Percentiles rank a stretch among this genome's conserved stretches.
Conservation (phyloP, 228 moss, liverwort and hornwort genomes). For the Sphagnum magellanicum region DNA sequence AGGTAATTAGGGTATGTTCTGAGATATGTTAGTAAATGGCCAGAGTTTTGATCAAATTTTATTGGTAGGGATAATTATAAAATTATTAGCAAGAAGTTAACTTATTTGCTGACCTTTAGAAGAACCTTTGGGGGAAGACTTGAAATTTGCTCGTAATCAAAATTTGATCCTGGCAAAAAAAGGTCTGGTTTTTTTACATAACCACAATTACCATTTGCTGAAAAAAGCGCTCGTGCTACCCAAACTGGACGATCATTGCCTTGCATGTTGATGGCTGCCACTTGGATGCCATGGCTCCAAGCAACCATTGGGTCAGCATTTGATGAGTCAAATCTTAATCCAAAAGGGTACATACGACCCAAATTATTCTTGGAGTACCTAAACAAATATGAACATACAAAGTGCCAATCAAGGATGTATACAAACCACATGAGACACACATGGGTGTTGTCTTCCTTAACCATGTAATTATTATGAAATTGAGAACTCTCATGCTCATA, state of each 20-base stretch:
- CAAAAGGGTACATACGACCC: conserved; percentile 81
- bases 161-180: conserved; percentile 26
- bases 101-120: conserved; percentile 43
- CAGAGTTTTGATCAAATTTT: neutral
- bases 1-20: neutral
- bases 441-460: too few relatives aligned
- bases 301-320: conserved; percentile 79
- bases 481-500: too few relatives aligned
- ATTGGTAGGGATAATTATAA: neutral
- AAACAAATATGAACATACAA: neutral
- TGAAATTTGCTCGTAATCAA: conserved; percentile 23
- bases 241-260: conserved; percentile 77
- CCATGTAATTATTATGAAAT: too few relatives aligned
- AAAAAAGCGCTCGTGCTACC: conserved; percentile 62
- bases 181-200: conserved; percentile 76
- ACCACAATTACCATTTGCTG: conserved; percentile 65
- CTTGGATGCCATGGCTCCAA: conserved; percentile 86
- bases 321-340: conserved; percentile 79
- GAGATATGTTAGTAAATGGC: neutral
- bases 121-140: conserved; percentile 48
- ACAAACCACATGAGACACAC: too few relatives aligned
- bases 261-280: conserved; percentile 89
- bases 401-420: too few relatives aligned
- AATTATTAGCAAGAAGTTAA: neutral
- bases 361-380: conserved; percentile 81